These are phyloP conservation scores for Xylaria telfairii DNA, from an alignment of 495 filamentous ascomycete genomes.

Conservation along the genomic window DNA sequence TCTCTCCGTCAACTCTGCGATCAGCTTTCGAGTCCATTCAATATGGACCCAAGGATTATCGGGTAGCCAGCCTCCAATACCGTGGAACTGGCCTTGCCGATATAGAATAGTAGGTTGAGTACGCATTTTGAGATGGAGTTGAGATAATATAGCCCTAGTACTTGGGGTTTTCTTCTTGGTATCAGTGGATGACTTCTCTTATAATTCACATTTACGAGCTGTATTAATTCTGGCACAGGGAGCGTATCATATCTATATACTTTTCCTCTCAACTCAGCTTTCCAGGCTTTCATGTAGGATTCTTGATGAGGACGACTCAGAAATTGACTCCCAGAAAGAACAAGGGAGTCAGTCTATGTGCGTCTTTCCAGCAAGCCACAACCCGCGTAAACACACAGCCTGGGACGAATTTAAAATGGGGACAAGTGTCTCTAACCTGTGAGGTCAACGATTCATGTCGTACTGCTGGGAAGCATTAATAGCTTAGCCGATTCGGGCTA, in stretches of 20 bases:
- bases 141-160: background rate
- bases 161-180: background rate
- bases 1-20: background rate
- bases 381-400: no score
- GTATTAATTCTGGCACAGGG: background rate
- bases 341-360: background rate
- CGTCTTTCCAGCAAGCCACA: background rate
- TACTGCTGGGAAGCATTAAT: background rate
- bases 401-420: background rate
- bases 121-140: background rate
- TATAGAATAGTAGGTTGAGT: background rate
- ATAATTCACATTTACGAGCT: background rate
- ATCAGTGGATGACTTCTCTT: background rate
- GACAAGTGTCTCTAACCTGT: background rate
- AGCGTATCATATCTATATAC: background rate
- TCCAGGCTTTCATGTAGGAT: background rate
- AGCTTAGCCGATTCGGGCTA: background rate
- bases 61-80: background rate
- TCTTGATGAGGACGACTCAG: background rate
- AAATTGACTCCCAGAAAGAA: background rate
- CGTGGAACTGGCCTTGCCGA: background rate
- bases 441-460: background rate
- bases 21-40: conserved; percentile 2
- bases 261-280: background rate
- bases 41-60: background rate